A percentile compares a stretch with the other conserved stretches of the same genome.
These are phyloP conservation scores for Pseudocohnilembus persalinus DNA, from an alignment of 169 alveolate genomes.

Conservation along the genomic window DNA sequence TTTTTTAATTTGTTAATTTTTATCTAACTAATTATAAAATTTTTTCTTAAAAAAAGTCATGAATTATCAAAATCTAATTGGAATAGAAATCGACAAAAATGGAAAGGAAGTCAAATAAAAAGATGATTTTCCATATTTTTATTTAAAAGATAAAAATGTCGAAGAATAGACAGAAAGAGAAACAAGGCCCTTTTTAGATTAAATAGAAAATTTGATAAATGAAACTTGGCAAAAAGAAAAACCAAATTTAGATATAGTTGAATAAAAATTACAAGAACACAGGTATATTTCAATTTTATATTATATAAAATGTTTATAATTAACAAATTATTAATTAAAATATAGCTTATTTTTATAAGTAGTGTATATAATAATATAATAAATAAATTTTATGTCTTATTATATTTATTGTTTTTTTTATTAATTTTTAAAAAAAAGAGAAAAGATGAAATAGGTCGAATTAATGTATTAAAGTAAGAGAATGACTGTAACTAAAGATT, in stretches of 20 bases:
- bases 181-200: background rate
- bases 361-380: too few relatives aligned
- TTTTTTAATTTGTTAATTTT: too few relatives aligned
- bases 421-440: background rate
- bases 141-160: background rate
- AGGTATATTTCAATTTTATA: too few relatives aligned
- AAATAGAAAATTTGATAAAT: background rate
- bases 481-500: background rate
- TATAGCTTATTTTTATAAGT: too few relatives aligned
- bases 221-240: background rate
- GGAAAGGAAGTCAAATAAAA: background rate
- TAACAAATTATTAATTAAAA: too few relatives aligned
- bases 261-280: background rate
- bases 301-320: too few relatives aligned
- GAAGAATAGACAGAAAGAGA: background rate
- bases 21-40: too few relatives aligned
- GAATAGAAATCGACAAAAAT: background rate
- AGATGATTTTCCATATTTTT: background rate
- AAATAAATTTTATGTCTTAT: too few relatives aligned
- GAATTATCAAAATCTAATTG: background rate
- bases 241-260: background rate
- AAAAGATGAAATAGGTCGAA: background rate
- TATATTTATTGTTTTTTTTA: too few relatives aligned
- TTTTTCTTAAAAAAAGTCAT: too few relatives aligned
- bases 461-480: background rate